Percentiles rank a stretch among this genome's conserved stretches.
Conservation (phyloP, 179 eudicot genomes). For the Beta corolliflora region DNA sequence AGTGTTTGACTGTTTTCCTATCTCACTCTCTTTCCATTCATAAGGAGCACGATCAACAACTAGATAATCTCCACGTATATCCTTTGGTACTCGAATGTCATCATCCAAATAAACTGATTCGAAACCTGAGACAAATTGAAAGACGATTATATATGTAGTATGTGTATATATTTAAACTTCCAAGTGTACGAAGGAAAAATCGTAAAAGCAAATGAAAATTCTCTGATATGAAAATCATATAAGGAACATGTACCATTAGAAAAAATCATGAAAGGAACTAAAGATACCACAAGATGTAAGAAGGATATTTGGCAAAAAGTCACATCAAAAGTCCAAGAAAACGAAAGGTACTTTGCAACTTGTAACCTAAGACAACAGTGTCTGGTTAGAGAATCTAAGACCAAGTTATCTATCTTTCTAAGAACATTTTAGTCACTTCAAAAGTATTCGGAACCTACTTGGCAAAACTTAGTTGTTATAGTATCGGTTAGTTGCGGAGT, state of each 20-base stretch:
- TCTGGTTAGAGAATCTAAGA: background rate
- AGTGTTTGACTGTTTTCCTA: background rate
- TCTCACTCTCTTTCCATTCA: constrained; percentile 70
- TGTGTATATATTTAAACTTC: background rate
- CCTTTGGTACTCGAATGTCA: constrained; percentile 91
- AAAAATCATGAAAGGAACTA: background rate
- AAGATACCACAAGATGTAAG: background rate
- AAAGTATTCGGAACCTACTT: too few relatives aligned
- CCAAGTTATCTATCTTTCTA: background rate
- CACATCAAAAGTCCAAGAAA: background rate
- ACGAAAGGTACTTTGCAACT: background rate
- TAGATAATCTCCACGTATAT: constrained; percentile 86
- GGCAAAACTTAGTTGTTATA: too few relatives aligned
- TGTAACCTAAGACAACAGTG: background rate
- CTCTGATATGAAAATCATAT: background rate
- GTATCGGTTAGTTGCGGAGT: too few relatives aligned
- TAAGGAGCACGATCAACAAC: constrained; percentile 93
- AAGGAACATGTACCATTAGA: background rate
- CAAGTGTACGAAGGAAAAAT: background rate
- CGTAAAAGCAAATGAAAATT: background rate
- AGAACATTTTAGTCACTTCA: background rate
- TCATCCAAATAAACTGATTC: constrained; percentile 79
- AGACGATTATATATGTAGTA: background rate
- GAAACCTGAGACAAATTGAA: constrained; percentile 54
- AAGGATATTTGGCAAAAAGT: background rate